Evolutionary conservation across 2,329 filamentous ascomycete genomes (phyloP), one percentile per base, ranked within the genome.

Genomic region (Aspergillus proliferans): DNA sequence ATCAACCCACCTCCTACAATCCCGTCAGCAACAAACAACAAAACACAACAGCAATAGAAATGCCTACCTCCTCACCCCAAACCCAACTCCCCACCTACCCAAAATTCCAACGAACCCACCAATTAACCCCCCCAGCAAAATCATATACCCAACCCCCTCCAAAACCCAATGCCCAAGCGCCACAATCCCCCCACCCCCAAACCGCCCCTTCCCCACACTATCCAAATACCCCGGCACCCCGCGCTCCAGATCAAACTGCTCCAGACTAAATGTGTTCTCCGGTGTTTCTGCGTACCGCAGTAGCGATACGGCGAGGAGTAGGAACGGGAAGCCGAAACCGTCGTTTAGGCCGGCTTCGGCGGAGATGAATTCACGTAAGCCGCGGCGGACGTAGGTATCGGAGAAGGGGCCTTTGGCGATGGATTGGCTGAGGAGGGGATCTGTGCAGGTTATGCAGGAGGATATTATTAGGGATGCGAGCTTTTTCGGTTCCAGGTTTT

Each of bases 371-470:
- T 84, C 79, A 24, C 81, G 74, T 3, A 84, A 67, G 3, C 75
- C 71, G 1, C 80, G 74, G 8, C 76, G 71, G 2, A 84, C 80
- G 50, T 76, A 84, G 51, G 81, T 82, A 56, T 84, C 81, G 0
- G 82, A 74, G 54, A 85, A 83, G 0, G 79, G 77, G 0, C 80
- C 80, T 59, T 84, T 84, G 15, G 81, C 82, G 14, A 84, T 74
- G 22, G 80, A 79, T 56, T 83, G 80, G 0, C 80, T 82, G 4
- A 84, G 68, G n/a, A 84, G 72, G 0, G 81, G 81, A 51, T 84
- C 82, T 0, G 81, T 84, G 48, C 75, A 82, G 3, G 81, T 82
- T 9, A 83, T 80, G 45, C 78, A 82, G 0, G 81, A 79, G 2
- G 74, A 80, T 51, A 84, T 80, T 18, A 80, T 79, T 38, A 84